Evolutionary conservation across 2,329 filamentous ascomycete genomes (phyloP).

Genomic region (Pseudopithomyces chartarum): DNA sequence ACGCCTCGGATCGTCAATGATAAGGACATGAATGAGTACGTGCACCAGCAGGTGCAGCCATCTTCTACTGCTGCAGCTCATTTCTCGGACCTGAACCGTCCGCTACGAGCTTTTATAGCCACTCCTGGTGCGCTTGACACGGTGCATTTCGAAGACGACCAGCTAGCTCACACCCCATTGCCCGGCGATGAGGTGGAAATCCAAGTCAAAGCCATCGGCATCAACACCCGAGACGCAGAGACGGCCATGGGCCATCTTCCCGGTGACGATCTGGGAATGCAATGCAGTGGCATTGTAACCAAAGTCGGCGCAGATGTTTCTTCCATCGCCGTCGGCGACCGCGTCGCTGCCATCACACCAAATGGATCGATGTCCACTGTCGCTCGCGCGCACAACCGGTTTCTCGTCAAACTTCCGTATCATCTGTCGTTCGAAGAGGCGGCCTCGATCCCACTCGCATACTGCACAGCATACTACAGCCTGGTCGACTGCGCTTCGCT

Average conservation of each 20-base stretch:
- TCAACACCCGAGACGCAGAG: slow-evolving; percentile 18
- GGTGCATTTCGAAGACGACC: slow-evolving; percentile 25
- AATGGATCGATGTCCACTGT: slow-evolving; percentile 25
- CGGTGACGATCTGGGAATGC: slow-evolving; percentile 9
- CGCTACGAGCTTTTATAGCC: slow-evolving; percentile 17
- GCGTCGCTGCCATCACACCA: slow-evolving; percentile 26
- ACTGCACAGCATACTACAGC: slow-evolving; percentile 31
- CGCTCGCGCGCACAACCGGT: slow-evolving; percentile 19
- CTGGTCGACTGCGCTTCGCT: slow-evolving; percentile 37
- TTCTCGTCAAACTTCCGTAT: slow-evolving; percentile 23
- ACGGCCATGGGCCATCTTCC: slow-evolving; percentile 34
- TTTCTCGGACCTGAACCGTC: slow-evolving; percentile 16
- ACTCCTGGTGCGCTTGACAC: slow-evolving; percentile 21
- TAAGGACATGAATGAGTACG: slow-evolving; percentile 25
- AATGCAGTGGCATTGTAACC: slow-evolving; percentile 24
- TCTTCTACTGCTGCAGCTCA: slow-evolving; percentile 18
- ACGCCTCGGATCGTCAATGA: slow-evolving; percentile 26
- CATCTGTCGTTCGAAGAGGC: slow-evolving; percentile 30
- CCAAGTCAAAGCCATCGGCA: slow-evolving; percentile 35
- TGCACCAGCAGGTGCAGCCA: slow-evolving; percentile 25
- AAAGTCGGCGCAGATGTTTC: slow-evolving; percentile 19
- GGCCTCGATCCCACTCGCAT: slow-evolving; percentile 27
- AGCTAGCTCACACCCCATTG: not conserved
- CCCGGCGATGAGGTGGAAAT: slow-evolving; percentile 38
- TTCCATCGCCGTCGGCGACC: slow-evolving; percentile 27